Conservation (phyloP, 169 alveolate genomes). For the Plasmodium inui region DNA sequence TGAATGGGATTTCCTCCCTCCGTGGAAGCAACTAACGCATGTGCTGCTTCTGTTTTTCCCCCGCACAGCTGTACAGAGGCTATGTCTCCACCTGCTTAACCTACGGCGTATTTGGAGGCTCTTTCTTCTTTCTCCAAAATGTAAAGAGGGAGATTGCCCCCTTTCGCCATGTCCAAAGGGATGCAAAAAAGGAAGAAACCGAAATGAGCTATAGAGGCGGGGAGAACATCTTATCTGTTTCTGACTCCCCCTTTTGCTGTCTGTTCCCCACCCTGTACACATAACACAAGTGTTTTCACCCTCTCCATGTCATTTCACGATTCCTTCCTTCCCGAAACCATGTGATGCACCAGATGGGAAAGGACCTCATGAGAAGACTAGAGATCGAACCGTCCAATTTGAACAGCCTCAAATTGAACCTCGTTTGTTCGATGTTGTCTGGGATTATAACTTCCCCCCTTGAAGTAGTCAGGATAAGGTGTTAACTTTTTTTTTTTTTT, state of each 20-base stretch:
- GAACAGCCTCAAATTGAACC: conserved; percentile 34
- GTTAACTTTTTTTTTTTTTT: background rate
- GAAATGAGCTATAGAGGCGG: background rate
- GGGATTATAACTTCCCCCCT: conserved; percentile 63
- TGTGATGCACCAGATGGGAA: conserved; percentile 23
- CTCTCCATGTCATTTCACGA: background rate
- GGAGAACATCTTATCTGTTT: background rate
- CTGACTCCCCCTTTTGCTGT: background rate
- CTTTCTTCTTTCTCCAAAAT: conserved; percentile 58
- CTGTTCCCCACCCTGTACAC: background rate
- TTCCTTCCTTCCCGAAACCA: background rate
- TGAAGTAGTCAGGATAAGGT: conserved; percentile 67
- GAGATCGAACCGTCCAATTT: conserved; percentile 36
- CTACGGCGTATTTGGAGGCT: conserved; percentile 54
- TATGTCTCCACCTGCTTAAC: conserved; percentile 63
- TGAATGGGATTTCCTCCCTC: background rate
- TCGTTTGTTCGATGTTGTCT: conserved; percentile 39
- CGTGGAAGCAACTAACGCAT: background rate
- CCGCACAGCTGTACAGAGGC: conserved; percentile 52
- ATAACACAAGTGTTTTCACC: background rate
- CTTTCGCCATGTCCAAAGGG: background rate
- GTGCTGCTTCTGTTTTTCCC: background rate
- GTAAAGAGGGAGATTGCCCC: conserved; percentile 15
- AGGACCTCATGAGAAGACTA: conserved; percentile 11
- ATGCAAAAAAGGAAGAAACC: background rate